phyloP scores from a whole-genome alignment of 2,329 filamentous ascomycete species.

The Daldinia sp. region DNA sequence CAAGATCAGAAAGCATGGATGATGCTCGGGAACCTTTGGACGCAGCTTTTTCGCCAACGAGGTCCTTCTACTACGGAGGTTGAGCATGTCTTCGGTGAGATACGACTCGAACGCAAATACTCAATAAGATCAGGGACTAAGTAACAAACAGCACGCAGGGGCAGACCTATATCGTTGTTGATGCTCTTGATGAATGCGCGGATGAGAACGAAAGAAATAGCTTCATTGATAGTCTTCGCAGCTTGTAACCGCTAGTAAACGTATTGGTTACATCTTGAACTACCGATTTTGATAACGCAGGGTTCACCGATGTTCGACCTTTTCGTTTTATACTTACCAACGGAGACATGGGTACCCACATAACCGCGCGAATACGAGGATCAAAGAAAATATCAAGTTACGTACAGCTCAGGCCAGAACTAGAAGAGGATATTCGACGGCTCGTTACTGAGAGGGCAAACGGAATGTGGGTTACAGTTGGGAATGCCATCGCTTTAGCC shows the following conservation, averaged over 20 bases:
- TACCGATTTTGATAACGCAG: conserved; percentile 11
- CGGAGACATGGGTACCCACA: conserved; percentile 31
- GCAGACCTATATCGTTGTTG: conserved; percentile 20
- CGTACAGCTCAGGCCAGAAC: conserved; percentile 12
- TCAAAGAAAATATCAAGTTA: conserved; percentile 25
- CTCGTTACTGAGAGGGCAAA: conserved; percentile 26
- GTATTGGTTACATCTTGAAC: conserved; percentile 26
- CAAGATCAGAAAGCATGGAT: conserved; percentile 27
- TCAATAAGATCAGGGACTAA: conserved; percentile 24
- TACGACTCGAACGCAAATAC: conserved; percentile 20
- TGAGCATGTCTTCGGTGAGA: conserved; percentile 23
- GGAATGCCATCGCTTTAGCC: too few species aligned
- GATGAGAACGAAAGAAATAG: conserved; percentile 27
- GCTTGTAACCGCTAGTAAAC: conserved; percentile 23
- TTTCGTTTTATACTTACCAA: conserved; percentile 20
- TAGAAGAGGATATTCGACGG: conserved; percentile 19
- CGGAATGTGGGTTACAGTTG: conserved; percentile 17
- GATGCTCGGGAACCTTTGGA: conserved; percentile 28
- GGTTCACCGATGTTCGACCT: conserved; percentile 12
- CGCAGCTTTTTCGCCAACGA: conserved; percentile 25
- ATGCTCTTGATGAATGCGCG: conserved; percentile 25
- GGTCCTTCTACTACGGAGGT: conserved; percentile 25
- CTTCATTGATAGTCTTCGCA: conserved; percentile 26
- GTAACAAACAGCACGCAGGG: conserved; percentile 15
- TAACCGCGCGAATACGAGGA: conserved; percentile 24